Base-by-base conservation (phyloP, 352 stramenopile genomes). In the Globisporangium acanthophoron region DNA sequence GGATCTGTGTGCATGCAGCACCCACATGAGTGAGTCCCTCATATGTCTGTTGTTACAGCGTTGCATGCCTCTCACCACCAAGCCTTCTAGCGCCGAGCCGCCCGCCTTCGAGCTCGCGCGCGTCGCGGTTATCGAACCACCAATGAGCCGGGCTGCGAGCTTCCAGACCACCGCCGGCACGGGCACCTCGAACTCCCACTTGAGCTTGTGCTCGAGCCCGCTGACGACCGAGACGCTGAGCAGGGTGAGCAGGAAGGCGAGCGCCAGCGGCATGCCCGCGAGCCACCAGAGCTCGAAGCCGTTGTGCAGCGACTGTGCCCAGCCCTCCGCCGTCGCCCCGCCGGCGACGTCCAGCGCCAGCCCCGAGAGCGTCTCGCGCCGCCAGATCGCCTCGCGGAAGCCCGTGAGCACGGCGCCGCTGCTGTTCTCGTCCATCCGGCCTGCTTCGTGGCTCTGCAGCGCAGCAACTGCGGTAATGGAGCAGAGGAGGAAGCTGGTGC, bases 251-350 rank as follows among this genome's bases (percentile, higher is more conserved):
- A 88, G 56, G 37, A 88, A 88, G 37, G 84, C 78, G 51, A 92
- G 66, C 56, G 71, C 65, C 44, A 92, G 73, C 54, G 82, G 82
- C 82, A 92, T 89, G 37, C 82, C 82, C 5, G 82, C 82, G 55
- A 92, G 74, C 82, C 82, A 92, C 82, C 82, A 92, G 65, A 92
- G 87, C 67, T 92, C 82, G 51, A 92, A 92, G 67, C 82, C 82
- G 58, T 92, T 92, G 73, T 92, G 75, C 58, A 92, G 77, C 43
- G 67, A 74, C 40, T 75, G 65, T 56, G 58, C 51, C 77, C 54
- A 92, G 58, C 62, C 69, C 18, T 62, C 33, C 40, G 64, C 18
- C 16, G 3, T 62, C 48, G 41, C 58, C 61, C 33, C n/a, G 11
- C 44, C 9, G 20, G 20, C n/a, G 20, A 29, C 8, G 44, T 67